A percentile compares a stretch with the other conserved stretches of the same genome.
These are phyloP conservation scores for Crucihimalaya himalaica DNA, from an alignment of 345 rosid species.

Conservation along the genomic window DNA sequence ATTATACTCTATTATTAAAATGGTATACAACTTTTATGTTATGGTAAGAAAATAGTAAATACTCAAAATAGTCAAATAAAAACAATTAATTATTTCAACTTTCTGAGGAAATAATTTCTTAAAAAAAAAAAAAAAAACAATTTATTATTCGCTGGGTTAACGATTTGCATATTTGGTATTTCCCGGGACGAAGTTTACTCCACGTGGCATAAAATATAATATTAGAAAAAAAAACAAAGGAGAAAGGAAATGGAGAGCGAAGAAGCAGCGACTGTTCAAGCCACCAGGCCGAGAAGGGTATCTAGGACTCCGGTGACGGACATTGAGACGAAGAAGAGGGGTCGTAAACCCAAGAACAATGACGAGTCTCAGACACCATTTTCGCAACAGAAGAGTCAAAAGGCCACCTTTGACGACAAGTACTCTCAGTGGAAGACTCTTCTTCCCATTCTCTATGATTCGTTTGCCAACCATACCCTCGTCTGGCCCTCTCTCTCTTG, in stretches of 20 bases:
- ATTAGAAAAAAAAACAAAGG: background rate
- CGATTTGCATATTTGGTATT: background rate
- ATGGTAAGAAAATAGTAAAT: no score
- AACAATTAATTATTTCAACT: background rate
- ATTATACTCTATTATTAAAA: no score
- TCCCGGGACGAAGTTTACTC: background rate
- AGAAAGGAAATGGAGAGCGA: constrained; percentile 26
- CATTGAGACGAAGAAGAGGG: constrained; percentile 57
- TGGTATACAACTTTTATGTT: no score
- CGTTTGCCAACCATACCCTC: constrained; percentile 85
- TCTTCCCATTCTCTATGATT: constrained; percentile 92
- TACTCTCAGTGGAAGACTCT: constrained; percentile 84
- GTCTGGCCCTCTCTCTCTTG: constrained; percentile 98
- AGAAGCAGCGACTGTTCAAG: constrained; percentile 22
- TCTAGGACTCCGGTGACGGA: constrained; percentile 29
- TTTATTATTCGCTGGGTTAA: background rate
- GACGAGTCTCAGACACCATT: constrained; percentile 47
- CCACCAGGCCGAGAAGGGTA: constrained; percentile 9
- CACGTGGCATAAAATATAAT: constrained; percentile 15
- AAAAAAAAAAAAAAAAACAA: no score
- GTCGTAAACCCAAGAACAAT: constrained; percentile 62
- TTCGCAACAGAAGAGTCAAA: constrained; percentile 42
- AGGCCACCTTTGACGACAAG: constrained; percentile 66
- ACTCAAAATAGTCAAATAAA: no score
- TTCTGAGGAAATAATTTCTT: background rate